Evolutionary conservation across 2,329 filamentous ascomycete genomes (phyloP).

Genomic region (Exophiala spinifera): DNA sequence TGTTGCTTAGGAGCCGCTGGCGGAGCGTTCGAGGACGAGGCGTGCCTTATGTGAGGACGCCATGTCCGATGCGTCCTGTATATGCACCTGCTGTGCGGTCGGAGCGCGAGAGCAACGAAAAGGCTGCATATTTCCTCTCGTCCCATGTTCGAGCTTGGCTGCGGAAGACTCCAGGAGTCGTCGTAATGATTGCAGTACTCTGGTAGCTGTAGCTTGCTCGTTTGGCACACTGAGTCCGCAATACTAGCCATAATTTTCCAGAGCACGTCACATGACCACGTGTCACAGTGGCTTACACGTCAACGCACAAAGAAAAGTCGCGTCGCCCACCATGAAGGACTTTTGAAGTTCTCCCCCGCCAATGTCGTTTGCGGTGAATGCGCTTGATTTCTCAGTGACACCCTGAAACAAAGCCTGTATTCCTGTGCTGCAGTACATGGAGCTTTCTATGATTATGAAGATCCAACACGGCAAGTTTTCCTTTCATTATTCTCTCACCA

Average conservation of each 20-base stretch:
- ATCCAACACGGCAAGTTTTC: neutral
- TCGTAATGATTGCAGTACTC: neutral
- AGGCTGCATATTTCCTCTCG: constrained; percentile 18
- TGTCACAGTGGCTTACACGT: constrained; percentile 8
- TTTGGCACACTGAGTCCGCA: neutral
- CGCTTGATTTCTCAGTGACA: neutral
- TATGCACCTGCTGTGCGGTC: constrained; percentile 24
- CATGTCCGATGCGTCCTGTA: constrained; percentile 6
- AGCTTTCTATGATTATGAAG: neutral
- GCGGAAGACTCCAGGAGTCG: neutral
- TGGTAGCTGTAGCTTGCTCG: neutral
- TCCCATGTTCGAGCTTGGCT: constrained; percentile 9
- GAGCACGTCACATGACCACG: constrained; percentile 15
- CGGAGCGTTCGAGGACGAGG: constrained; percentile 15
- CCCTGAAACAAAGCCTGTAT: neutral
- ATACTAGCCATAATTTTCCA: neutral
- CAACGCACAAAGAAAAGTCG: constrained; percentile 8
- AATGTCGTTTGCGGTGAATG: constrained; percentile 4
- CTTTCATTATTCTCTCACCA: neutral
- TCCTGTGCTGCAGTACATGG: neutral
- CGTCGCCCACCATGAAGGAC: neutral
- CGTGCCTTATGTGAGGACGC: constrained; percentile 8
- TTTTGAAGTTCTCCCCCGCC: no score
- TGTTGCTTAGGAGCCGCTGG: neutral
- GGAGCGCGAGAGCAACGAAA: constrained; percentile 23